Percentiles rank a stretch among this genome's conserved stretches.
Evolutionary conservation across 768 basidiomycete species (phyloP).

Genomic region (Podaxis rugospora): DNA sequence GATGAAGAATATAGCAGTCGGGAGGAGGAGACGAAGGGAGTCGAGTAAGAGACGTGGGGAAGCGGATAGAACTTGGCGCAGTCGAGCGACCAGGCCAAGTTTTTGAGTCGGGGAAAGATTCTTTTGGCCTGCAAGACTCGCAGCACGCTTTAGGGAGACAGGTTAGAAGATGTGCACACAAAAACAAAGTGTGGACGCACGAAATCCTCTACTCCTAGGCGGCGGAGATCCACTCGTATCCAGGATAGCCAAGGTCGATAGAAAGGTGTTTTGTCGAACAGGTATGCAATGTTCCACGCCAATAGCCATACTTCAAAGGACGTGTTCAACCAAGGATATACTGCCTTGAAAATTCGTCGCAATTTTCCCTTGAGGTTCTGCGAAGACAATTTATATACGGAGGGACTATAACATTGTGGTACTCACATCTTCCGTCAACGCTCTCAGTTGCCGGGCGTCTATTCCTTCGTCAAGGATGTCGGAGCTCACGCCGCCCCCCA

Average conservation of each 20-base stretch:
- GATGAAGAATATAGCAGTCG: conserved; percentile 89
- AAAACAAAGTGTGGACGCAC: conserved; percentile 37
- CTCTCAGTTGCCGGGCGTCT: conserved; percentile 38
- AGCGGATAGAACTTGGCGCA: conserved; percentile 43
- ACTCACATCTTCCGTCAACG: conserved; percentile 50
- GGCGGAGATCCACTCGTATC: conserved; percentile 79
- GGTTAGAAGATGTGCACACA: neutral
- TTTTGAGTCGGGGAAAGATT: conserved; percentile 22
- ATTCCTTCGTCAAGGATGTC: conserved; percentile 58
- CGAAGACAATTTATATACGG: neutral
- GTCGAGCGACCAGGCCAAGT: conserved; percentile 33
- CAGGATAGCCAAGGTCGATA: conserved; percentile 91
- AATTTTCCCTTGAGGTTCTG: conserved; percentile 52
- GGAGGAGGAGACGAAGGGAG: conserved; percentile 74
- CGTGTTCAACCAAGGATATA: conserved; percentile 82
- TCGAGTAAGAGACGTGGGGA: conserved; percentile 69
- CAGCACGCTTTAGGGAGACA: conserved; percentile 33
- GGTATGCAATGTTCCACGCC: conserved; percentile 80
- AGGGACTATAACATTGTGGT: neutral
- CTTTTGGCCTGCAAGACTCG: conserved; percentile 29
- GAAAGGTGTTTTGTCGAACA: conserved; percentile 81
- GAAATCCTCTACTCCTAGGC: conserved; percentile 75
- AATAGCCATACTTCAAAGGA: conserved; percentile 80
- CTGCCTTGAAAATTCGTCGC: conserved; percentile 58
- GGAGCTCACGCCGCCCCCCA: conserved; percentile 77